These are phyloP conservation scores for Mortierella sp. DNA, from an alignment of 371 early-diverging fungal species.

Conservation along the genomic window DNA sequence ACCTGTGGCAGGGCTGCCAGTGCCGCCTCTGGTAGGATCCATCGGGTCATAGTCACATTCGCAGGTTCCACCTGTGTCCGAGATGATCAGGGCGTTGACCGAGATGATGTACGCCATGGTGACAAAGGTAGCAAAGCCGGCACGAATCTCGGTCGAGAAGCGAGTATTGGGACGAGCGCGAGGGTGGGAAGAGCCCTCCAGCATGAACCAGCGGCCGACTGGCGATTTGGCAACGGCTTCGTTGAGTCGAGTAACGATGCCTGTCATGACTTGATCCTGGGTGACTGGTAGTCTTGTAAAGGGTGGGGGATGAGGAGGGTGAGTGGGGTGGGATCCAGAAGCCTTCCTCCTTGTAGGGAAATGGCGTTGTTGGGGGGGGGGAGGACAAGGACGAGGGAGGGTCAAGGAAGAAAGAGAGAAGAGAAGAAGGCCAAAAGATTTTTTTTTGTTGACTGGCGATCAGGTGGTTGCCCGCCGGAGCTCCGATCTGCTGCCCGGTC, in stretches of 20 bases:
- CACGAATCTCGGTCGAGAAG: slow-evolving; percentile 75
- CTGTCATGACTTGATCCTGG: slow-evolving; percentile 24
- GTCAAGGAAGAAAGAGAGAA: no score
- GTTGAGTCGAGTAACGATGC: slow-evolving; percentile 57
- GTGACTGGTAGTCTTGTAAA: no score
- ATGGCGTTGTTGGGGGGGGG: not conserved
- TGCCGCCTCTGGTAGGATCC: slow-evolving; percentile 34
- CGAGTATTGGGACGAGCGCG: slow-evolving; percentile 64
- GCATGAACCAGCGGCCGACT: slow-evolving; percentile 70
- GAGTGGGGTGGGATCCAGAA: no score
- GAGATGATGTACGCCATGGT: slow-evolving; percentile 80
- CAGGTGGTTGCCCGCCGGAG: no score
- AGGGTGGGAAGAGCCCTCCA: slow-evolving; percentile 68
- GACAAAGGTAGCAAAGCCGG: slow-evolving; percentile 76
- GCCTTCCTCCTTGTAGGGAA: no score
- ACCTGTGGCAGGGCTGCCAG: slow-evolving; percentile 45
- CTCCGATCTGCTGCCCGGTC: no score
- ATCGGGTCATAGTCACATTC: slow-evolving; percentile 60
- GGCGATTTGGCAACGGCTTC: slow-evolving; percentile 60
- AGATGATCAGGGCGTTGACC: slow-evolving; percentile 81
- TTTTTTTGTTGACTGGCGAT: no score
- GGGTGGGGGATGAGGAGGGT: not conserved
- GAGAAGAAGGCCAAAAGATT: not conserved
- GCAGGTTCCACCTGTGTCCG: slow-evolving; percentile 82
- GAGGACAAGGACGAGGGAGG: no score